Base-by-base conservation (phyloP, 1,139 yeast species). In the Debaryomycetaceae sp. region DNA sequence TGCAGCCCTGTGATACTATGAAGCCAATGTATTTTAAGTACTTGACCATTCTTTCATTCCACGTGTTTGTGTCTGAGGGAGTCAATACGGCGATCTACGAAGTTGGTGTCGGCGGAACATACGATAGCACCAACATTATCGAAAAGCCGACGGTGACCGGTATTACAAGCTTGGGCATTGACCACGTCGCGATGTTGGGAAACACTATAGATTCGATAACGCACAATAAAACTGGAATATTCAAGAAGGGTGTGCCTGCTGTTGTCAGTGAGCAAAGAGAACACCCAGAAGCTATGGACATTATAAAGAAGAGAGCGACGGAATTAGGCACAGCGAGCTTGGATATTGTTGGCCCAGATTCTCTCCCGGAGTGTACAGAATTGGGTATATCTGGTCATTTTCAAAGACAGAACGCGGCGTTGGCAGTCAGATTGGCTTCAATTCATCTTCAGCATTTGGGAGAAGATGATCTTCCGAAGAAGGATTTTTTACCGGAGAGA, bases 81-180 rank as follows among this genome's bases (percentile, higher is more conserved):
- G 91, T 95, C 24, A 88, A 90, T 57, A 81, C 96, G 14, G 98
- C 99, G 9, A 85, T 95, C 39, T 89, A 88, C 58, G 99, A 95
- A 63, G 99, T 95, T 24, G 99, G 99, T 13, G 96, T 95, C 43
- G 99, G 99, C 27, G 99, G 99, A 8, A 95, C 88, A 59, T 88
- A 82, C 59, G 99, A 95, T 64, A 88, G 97, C 9, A 95, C 99
- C 8, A 95, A 95, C 61, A 80, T 95, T 9, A 80, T 95, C 41
- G 81, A 76, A 34, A 68, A 73, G 38, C 99, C 99, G 8, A 80
- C 89, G 0, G 95, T 83, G 1, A 84, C 96, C 34, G 99, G 96
- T 36, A 85, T 95, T 17, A 72, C 95, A 5, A 79, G 93, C 7
- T 70, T 95, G 49, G 99, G 98, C 1, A 86, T 95, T 37, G 99